Conservation (phyloP, 2,329 filamentous ascomycete genomes). For the Fusarium ramigenum region DNA sequence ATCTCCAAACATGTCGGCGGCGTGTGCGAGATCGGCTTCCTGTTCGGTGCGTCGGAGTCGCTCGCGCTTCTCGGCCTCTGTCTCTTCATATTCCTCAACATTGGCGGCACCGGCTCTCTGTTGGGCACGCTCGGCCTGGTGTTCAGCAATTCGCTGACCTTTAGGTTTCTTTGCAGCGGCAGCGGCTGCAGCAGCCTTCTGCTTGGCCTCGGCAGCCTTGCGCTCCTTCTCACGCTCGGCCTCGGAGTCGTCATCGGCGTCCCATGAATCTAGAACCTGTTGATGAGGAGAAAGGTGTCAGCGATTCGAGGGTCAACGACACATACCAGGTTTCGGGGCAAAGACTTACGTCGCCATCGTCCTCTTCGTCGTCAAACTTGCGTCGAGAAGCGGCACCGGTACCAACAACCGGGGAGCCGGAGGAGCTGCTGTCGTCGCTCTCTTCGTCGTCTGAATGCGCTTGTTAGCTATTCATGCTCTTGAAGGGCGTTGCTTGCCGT, state of each 20-base stretch:
- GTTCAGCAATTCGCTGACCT: slow-evolving; percentile 84
- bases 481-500: background rate
- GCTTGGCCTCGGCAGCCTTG: slow-evolving; percentile 86
- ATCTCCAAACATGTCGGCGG: slow-evolving; percentile 87
- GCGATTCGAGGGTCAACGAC: background rate
- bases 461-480: slow-evolving; percentile 14
- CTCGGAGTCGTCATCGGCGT: slow-evolving; percentile 95
- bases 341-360: slow-evolving; percentile 76
- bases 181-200: slow-evolving; percentile 87
- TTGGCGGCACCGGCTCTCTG: slow-evolving; percentile 62
- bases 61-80: slow-evolving; percentile 75
- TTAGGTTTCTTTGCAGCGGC: slow-evolving; percentile 93
- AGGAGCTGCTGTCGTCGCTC: slow-evolving; percentile 49
- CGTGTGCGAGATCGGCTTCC: slow-evolving; percentile 88
- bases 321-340: background rate
- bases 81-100: slow-evolving; percentile 75
- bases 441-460: slow-evolving; percentile 52
- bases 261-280: slow-evolving; percentile 95
- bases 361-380: slow-evolving; percentile 93
- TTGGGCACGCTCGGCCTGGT: slow-evolving; percentile 69
- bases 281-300: slow-evolving; percentile 1
- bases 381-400: slow-evolving; percentile 52
- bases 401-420: slow-evolving; percentile 50
- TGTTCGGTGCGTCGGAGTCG: slow-evolving; percentile 83
- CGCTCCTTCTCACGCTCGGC: slow-evolving; percentile 94